phyloP scores from a whole-genome alignment of 2,329 filamentous ascomycete species.

The Colletotrichum sp. region DNA sequence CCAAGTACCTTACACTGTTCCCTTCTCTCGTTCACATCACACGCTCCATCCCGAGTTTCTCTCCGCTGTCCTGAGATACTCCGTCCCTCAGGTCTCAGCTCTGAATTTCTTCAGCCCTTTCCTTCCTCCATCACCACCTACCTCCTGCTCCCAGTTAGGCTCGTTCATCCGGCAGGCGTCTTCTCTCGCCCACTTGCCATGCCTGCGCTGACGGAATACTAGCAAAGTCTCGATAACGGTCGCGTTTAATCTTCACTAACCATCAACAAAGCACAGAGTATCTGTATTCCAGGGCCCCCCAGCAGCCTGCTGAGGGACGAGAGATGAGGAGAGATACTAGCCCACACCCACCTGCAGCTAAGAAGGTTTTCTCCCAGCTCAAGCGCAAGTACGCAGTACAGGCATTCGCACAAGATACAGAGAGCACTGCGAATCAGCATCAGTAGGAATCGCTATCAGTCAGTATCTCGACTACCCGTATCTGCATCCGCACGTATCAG shows the following conservation, averaged over 20 bases:
- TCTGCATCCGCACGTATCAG: neutral
- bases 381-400: neutral
- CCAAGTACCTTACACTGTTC: neutral
- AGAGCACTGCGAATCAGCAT: neutral
- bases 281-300: neutral
- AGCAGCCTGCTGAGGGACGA: neutral
- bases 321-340: constrained; percentile 2
- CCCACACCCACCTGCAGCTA: constrained; percentile 7
- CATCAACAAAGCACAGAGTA: neutral
- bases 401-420: neutral
- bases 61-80: neutral
- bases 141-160: neutral
- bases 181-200: neutral
- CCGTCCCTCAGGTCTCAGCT: neutral
- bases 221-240: neutral
- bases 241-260: neutral
- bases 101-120: neutral
- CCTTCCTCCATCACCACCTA: neutral
- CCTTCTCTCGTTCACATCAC: neutral
- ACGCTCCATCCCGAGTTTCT: neutral
- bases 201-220: neutral
- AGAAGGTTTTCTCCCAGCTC: neutral
- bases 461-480: neutral
- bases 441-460: neutral
- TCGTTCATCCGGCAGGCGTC: neutral